Base-by-base conservation (phyloP, 2,329 filamentous ascomycete species). In the Colletotrichum lini region DNA sequence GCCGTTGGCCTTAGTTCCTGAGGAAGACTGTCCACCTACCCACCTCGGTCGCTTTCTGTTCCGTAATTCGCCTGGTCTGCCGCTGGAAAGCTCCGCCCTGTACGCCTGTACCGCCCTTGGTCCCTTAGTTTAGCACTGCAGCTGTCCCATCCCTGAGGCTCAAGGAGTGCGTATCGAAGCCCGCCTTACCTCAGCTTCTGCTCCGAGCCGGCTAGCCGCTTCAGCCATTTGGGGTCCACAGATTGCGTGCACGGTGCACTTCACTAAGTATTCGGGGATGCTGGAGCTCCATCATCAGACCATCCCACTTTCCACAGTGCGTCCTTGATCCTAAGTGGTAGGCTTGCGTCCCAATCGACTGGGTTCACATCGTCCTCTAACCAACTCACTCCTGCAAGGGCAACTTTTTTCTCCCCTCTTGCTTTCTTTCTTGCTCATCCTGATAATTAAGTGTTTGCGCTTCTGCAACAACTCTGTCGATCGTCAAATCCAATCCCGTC, bases 301-400 rank as follows among this genome's bases (percentile, higher is more conserved):
- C 70, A 72, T 72, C 60, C 70, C 70, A 72, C 70, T 72, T 71
- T 60, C 45, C 44, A 72, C 70, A 68, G 69, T 69, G 65, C 65
- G 53, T 58, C 44, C 57, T 71, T 3, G 21, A 12, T 64, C 9
- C 61, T 54, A 40, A 56, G 52, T 65, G 62, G 58, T 40, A 40
- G 42, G 61, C 65, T 49, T 54, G 52, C 42, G 63, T 65, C 59
- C 40, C 65, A 53, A 64, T 60, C 42, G 58, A 71, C 64, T 65
- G 45, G 68, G 68, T 67, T 62, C 45, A 40, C 38, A 61, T 52
- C 50, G 66, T 67, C 52, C 64, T 58, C 50, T 50, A 44, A 69
- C 18, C 56, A 67, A 40, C 59, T 61, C 26, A 47, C 35, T 40
- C 53, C 52, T 8, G 35, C 9, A 38, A 50, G 42, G 45, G 49